Base-by-base conservation (phyloP, 495 filamentous ascomycete species). In the Penicillium bialowiezense region DNA sequence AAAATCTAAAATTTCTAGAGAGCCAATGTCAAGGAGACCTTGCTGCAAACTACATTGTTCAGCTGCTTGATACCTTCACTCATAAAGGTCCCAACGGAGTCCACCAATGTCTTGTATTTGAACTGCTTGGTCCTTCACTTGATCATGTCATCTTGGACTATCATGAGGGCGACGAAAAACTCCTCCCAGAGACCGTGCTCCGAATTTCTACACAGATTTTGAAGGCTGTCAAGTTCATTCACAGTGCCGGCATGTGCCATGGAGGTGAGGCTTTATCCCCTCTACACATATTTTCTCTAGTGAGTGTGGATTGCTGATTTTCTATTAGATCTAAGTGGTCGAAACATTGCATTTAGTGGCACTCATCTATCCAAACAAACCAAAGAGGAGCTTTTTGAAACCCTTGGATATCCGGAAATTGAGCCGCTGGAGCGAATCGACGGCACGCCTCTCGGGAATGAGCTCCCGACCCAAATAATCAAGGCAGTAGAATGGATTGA, bases 31-130 rank as follows among this genome's bases (percentile, higher is more conserved):
- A 13, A 50, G 13, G 45, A 50, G 34, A 21, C 6, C 42, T 50
- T 13, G 51, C 49, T 33, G 47, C 52, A 12, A 39, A 59, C 3
- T 48, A 59, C 57, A 41, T 76, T 29, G 57, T 70, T 12, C 48
- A 60, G 19, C 45, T 74, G 5, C 57, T 75, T 41, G 65, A 77
- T 55, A 3, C 47, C 12, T 77, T 78, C 43, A 29, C 33, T 31
- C 58, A 69, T 32, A 7, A 66, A 39, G 72, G 73, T 5, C 70
- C 67, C 1, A 76, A 77, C 47, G 70, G 73, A 26, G 58, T 26
- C 12, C 72, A 76, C 47, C 57, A 66, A 56, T 77, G 72, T 51
- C 61, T 77, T 28, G 69, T 76, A 2, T 63, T 72, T 41, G 69
- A 75, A 50, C 44, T 73, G 15, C 59, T 75, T 32, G 70, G 74